Evolutionary conservation across 164 flowering plant genomes (phyloP).

Genomic region (Amborella trichopoda): DNA sequence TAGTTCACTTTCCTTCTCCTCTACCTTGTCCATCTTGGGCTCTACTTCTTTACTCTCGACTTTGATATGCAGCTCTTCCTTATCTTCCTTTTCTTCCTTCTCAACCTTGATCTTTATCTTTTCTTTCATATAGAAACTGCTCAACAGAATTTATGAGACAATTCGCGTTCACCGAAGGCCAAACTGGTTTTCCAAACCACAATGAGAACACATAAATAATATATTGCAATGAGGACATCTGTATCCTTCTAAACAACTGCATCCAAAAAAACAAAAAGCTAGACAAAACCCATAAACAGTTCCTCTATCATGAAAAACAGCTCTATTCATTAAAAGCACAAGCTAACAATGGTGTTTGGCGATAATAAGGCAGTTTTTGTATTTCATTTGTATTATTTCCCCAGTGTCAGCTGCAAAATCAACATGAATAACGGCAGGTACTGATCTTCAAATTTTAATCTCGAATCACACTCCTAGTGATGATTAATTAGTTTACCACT

Average conservation of each 20-base stretch:
- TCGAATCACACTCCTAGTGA: too few species aligned
- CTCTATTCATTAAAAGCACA: too few species aligned
- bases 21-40: neutral
- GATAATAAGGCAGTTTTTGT: too few species aligned
- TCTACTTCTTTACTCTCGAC: neutral
- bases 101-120: neutral
- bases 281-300: too few species aligned
- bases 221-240: neutral
- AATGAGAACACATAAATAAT: neutral
- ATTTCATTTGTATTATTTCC: too few species aligned
- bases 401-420: too few species aligned
- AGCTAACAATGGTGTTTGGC: too few species aligned
- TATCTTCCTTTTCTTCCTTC: neutral
- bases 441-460: too few species aligned
- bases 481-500: too few species aligned
- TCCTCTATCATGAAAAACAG: too few species aligned
- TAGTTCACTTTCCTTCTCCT: neutral
- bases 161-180: neutral
- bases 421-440: too few species aligned
- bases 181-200: neutral
- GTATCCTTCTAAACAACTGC: neutral
- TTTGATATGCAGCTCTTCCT: neutral
- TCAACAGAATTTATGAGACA: neutral
- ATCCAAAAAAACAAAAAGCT: too few species aligned
- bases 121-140: neutral